phyloP scores from a whole-genome alignment of 352 stramenopile species.

The Globisporangium carolinianum region DNA sequence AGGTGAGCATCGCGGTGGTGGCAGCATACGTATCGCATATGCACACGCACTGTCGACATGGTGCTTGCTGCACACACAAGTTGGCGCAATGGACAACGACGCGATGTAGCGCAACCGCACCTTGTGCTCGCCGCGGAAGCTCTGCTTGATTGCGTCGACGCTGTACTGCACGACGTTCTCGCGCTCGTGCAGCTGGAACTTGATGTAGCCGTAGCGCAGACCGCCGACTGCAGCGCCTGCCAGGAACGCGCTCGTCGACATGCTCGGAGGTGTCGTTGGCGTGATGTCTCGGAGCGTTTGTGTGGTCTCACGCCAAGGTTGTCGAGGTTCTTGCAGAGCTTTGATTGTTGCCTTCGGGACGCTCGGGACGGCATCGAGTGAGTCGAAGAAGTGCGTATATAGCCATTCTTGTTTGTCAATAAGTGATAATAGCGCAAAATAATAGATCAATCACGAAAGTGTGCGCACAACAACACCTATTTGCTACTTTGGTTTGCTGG shows the following conservation, averaged over 20 bases:
- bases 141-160: constrained; percentile 51
- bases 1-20: background rate
- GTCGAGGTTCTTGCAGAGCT: background rate
- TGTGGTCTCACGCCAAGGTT: background rate
- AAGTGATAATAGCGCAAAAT: too few relatives aligned
- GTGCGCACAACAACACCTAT: too few relatives aligned
- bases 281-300: background rate
- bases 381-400: too few relatives aligned
- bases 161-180: constrained; percentile 69
- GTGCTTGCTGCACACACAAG: too few relatives aligned
- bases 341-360: background rate
- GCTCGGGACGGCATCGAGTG: background rate
- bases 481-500: too few relatives aligned
- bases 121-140: constrained; percentile 34
- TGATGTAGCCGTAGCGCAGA: constrained; percentile 56
- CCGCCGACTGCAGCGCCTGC: constrained; percentile 54
- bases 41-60: too few relatives aligned
- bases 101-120: constrained; percentile 6
- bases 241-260: constrained; percentile 68
- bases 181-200: constrained; percentile 64
- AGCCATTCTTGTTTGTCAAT: too few relatives aligned
- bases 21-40: background rate
- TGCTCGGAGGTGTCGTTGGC: constrained; percentile 5
- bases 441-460: too few relatives aligned
- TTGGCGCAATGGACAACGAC: too few relatives aligned